Base-by-base conservation (phyloP, 1,139 yeast genomes). In the Taphrina pruni region DNA sequence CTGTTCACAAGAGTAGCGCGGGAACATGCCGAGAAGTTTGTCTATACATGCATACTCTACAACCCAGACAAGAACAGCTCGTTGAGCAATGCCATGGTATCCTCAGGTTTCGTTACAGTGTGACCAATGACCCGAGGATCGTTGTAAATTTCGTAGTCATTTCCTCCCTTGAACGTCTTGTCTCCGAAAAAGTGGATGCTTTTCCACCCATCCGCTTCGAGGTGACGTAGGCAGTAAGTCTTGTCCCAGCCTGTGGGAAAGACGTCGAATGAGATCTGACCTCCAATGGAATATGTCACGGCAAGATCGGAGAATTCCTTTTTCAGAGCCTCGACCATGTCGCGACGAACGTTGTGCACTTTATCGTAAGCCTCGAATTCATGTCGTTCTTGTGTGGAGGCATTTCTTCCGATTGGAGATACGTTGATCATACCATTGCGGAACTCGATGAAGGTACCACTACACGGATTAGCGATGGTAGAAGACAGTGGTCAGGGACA, bases 221-320 rank as follows among this genome's bases (percentile, higher is more conserved):
- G 93, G 82, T 93, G 99, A 81, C 88, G 92, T 78, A 95, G 87
- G 81, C 97, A 90, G 83, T 93, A 95, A 73, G 99, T 95, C 87
- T 95, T 94, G 81, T 94, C 99, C 99, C 99, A 94, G 77, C 99
- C 99, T 73, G 97, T 90, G 82, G 99, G 99, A 93, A 94, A 94
- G 74, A 94, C 99, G 78, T 94, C 99, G 78, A 94, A 94, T 62
- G 99, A 94, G 80, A 94, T 94, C 85, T 94, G 98, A 75, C 99
- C 99, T 14, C 75, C 72, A 75, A 94, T 94, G 70, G 99, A 94
- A 85, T 89, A 95, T 74, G 98, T 93, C 79, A 94, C 86, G 67
- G 88, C 90, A 76, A 83, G 84, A 80, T 93, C 95, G 71, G 94
- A 80, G 84, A 94, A 94, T 76, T 88, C 86, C 78, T 87, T 85